Evolutionary conservation across 108 stramenopile genomes (phyloP), one percentile per base, ranked within the genome.

Genomic region (Skeletonema marinoi): DNA sequence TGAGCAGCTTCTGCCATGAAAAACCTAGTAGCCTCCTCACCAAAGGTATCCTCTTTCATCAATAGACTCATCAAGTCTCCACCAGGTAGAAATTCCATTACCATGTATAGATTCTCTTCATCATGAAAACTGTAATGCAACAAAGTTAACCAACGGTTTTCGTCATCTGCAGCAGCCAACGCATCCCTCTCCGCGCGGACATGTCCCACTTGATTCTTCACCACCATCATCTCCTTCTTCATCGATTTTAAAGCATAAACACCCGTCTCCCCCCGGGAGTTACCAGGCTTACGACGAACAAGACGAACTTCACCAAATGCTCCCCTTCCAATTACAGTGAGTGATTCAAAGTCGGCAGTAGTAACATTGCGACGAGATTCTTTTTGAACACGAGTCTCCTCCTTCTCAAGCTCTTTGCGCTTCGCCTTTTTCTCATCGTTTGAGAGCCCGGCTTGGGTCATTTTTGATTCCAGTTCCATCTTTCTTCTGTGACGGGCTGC

Each of bases 151-250:
- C 98, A 99, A 4, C 93, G 94, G 71, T 93, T 93, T 32, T 91
- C 84, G 11, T 93, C 92, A 35, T 96, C 90, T 8, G 98, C 98
- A 56, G 83, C 89, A n/a, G 97, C 88, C 73, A 99, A 77, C 29
- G 97, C 97, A 71, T 99, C 98, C 17, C 98, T 82, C 80, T 99
- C 99, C 1, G 99, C 98, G 25, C 93, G 88, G 10, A 99, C 96
- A 84, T 99, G 98, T 38, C 93, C 94, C 19, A 99, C 98, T 74
- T 99, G 99, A 81, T 99, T 99, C 85, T 99, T 99, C 80, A 98
- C 42, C 36, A 99, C 96, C 98, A 99, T 99, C 93, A 97, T 96
- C 75, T 98, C 97, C 85, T 99, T 99, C 78, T 99, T 97, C 99
- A 99, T 99, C 67, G 89, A 92, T 81, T 99, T 99, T 51, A 99